Percentiles rank a stretch among this genome's conserved stretches.
phyloP scores from a whole-genome alignment of 768 basidiomycete species.

The Phaffia australis region DNA sequence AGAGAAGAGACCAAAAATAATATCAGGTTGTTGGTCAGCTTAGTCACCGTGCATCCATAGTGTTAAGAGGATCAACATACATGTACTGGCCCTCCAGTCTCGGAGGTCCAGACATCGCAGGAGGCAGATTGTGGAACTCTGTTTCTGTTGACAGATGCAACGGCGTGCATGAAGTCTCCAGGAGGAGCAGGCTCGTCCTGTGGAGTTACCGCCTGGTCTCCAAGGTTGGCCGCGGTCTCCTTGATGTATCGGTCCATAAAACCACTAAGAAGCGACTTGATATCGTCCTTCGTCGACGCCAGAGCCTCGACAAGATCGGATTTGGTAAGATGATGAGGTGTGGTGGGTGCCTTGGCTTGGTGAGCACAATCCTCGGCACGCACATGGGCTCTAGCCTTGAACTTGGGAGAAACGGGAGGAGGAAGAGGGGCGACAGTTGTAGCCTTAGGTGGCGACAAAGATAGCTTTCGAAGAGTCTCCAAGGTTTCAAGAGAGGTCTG shows the following conservation, averaged over 20 bases:
- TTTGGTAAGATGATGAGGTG: neutral
- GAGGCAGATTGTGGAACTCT: slow-evolving; percentile 1
- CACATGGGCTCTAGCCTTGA: too few relatives aligned
- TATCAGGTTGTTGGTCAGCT: neutral
- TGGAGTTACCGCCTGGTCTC: slow-evolving; percentile 27
- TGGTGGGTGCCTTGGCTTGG: neutral
- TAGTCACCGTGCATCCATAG: neutral
- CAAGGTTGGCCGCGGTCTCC: slow-evolving; percentile 42
- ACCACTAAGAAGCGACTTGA: slow-evolving; percentile 43
- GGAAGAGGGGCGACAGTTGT: slow-evolving; percentile 1
- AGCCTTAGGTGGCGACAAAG: slow-evolving; percentile 8
- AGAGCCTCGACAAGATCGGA: slow-evolving; percentile 4
- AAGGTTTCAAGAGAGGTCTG: slow-evolving; percentile 15
- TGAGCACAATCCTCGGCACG: neutral
- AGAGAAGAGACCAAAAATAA: too few relatives aligned
- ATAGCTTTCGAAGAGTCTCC: slow-evolving; percentile 7
- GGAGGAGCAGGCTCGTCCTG: neutral
- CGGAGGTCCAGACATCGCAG: slow-evolving; percentile 17
- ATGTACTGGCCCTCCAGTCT: neutral
- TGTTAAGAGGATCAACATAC: neutral
- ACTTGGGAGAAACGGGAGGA: neutral
- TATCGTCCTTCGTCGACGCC: slow-evolving; percentile 11
- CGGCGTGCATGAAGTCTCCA: neutral
- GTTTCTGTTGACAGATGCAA: slow-evolving; percentile 1
- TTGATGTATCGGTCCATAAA: slow-evolving; percentile 51